phyloP scores from a whole-genome alignment of 169 alveolate species.

The Plasmodium vivax region DNA sequence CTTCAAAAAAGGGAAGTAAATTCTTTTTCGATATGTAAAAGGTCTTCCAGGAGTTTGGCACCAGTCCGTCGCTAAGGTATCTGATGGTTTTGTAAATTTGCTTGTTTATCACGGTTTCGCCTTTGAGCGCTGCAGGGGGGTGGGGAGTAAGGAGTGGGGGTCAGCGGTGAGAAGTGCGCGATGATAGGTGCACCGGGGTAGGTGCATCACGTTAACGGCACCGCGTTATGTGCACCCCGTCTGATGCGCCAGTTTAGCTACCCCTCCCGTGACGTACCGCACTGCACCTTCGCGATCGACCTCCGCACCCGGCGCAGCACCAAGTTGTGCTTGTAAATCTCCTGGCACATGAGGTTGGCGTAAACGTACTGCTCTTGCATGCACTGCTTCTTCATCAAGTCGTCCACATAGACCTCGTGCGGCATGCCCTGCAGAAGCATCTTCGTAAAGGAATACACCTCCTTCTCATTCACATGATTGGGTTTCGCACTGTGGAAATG shows the following conservation, averaged over 20 bases:
- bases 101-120: slow-evolving; percentile 59
- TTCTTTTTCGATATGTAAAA: slow-evolving; percentile 52
- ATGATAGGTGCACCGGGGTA: not conserved
- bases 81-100: slow-evolving; percentile 53
- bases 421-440: slow-evolving; percentile 42
- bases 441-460: slow-evolving; percentile 53
- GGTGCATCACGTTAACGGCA: not conserved
- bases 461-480: slow-evolving; percentile 48
- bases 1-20: slow-evolving; percentile 43
- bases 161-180: not conserved
- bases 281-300: slow-evolving; percentile 69
- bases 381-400: slow-evolving; percentile 19
- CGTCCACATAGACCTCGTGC: slow-evolving; percentile 67
- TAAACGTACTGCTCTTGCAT: slow-evolving; percentile 50
- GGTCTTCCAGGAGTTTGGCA: slow-evolving; percentile 67
- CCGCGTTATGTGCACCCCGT: not conserved
- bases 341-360: slow-evolving; percentile 51
- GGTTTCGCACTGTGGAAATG: slow-evolving; percentile 17
- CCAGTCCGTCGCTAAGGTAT: slow-evolving; percentile 42
- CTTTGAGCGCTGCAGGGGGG: slow-evolving; percentile 54
- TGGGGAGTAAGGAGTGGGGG: not conserved
- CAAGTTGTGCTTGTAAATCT: slow-evolving; percentile 56
- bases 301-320: slow-evolving; percentile 15
- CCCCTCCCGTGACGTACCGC: slow-evolving; percentile 11
- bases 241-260: not conserved